These are phyloP conservation scores for Salix exigua DNA, from an alignment of 345 rosid genomes.

Conservation along the genomic window DNA sequence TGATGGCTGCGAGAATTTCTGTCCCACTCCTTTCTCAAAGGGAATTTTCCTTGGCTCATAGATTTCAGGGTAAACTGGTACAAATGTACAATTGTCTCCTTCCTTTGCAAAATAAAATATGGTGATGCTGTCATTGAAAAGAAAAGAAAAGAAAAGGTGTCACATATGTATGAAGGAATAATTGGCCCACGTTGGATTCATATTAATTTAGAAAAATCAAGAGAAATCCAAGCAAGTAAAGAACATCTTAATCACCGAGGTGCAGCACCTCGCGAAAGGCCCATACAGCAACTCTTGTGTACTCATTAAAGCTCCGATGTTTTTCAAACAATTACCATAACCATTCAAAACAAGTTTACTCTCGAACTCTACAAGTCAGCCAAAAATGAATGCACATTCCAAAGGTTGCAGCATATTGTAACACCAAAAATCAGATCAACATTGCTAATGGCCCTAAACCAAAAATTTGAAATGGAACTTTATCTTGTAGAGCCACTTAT, in stretches of 20 bases:
- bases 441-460: not conserved
- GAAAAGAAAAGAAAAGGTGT: not conserved
- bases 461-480: not conserved
- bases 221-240: not conserved
- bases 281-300: not conserved
- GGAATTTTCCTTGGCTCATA: constrained; percentile 26
- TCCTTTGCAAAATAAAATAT: constrained; percentile 46
- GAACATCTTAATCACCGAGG: not conserved
- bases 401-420: not conserved
- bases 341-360: not conserved
- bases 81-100: constrained; percentile 35
- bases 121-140: constrained; percentile 29
- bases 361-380: not conserved
- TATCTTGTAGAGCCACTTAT: not conserved
- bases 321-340: not conserved
- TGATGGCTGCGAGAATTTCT: constrained; percentile 39
- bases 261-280: not conserved
- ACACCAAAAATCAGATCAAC: not conserved
- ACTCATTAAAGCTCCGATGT: not conserved
- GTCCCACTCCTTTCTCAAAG: constrained; percentile 41
- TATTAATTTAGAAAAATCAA: not conserved
- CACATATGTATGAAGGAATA: not conserved
- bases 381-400: not conserved
- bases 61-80: constrained; percentile 27
- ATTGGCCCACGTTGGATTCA: not conserved